These are phyloP conservation scores for Rhododendron molle DNA, from an alignment of 148 eudicot genomes.

Conservation along the genomic window DNA sequence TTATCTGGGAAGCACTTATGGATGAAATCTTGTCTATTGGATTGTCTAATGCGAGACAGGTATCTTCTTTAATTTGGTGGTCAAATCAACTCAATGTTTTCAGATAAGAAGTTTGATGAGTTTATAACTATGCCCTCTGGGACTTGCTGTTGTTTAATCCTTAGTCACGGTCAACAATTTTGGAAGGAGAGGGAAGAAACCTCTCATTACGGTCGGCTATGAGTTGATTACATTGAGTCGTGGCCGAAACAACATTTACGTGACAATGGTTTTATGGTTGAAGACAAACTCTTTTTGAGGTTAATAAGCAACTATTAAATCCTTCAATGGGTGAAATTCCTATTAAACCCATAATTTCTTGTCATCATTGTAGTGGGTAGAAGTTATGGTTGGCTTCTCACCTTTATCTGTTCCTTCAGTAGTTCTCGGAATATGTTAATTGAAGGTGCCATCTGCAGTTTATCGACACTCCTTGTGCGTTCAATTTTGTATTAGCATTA, in stretches of 20 bases:
- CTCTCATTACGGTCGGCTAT: neutral
- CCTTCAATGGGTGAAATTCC: neutral
- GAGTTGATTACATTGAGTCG: neutral
- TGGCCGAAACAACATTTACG: neutral
- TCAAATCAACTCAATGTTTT: neutral
- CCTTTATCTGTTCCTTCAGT: neutral
- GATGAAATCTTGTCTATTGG: constrained; percentile 69
- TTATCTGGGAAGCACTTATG: constrained; percentile 81
- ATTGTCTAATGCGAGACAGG: constrained; percentile 68
- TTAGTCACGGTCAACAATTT: neutral
- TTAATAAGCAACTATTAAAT: neutral
- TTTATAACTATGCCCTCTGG: neutral
- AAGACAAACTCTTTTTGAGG: neutral
- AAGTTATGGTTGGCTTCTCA: neutral
- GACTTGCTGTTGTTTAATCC: neutral
- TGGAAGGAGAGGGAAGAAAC: neutral
- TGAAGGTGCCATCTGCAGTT: neutral
- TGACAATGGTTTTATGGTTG: neutral
- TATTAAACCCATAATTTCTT: neutral
- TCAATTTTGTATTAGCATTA: neutral
- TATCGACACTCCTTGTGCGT: neutral
- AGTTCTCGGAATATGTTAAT: neutral
- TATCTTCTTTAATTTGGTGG: neutral
- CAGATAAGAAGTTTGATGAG: neutral
- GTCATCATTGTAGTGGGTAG: neutral